These are phyloP conservation scores for Senecio squalidus DNA, from an alignment of 140 eudicot species.

Conservation along the genomic window DNA sequence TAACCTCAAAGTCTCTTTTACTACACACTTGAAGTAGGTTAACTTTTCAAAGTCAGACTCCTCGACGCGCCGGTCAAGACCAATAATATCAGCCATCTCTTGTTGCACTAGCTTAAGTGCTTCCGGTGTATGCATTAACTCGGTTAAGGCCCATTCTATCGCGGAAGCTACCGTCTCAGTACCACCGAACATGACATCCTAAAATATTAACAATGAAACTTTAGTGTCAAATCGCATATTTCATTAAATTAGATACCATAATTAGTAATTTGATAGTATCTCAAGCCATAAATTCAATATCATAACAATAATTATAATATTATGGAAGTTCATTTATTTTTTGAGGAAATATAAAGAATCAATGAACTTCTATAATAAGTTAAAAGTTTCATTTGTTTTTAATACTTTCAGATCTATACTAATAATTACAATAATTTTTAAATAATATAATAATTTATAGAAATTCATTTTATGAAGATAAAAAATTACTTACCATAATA, in stretches of 20 bases:
- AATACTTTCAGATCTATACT: no score
- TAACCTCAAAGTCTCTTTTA: slow-evolving; percentile 31
- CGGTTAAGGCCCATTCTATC: slow-evolving; percentile 10
- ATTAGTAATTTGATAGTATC: no score
- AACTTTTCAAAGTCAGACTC: slow-evolving; percentile 7
- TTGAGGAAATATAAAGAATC: no score
- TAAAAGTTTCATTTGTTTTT: no score
- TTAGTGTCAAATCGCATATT: no score
- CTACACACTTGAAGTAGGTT: slow-evolving; percentile 15
- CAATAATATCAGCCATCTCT: slow-evolving; percentile 4
- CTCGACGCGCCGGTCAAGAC: neutral
- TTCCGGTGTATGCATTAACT: slow-evolving; percentile 13
- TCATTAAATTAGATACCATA: no score
- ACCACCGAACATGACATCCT: slow-evolving; percentile 22
- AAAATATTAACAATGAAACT: neutral
- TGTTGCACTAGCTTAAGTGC: slow-evolving; percentile 7
- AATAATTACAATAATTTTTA: no score
- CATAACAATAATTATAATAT: neutral
- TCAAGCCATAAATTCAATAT: no score
- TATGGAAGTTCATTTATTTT: no score
- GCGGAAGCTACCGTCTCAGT: slow-evolving; percentile 15
- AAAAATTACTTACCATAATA: slow-evolving; percentile 11
- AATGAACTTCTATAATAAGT: no score
- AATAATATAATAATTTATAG: no score
- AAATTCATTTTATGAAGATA: no score